Conservation (phyloP, 805 yeast species). For the Dipodascus geniculatus region DNA sequence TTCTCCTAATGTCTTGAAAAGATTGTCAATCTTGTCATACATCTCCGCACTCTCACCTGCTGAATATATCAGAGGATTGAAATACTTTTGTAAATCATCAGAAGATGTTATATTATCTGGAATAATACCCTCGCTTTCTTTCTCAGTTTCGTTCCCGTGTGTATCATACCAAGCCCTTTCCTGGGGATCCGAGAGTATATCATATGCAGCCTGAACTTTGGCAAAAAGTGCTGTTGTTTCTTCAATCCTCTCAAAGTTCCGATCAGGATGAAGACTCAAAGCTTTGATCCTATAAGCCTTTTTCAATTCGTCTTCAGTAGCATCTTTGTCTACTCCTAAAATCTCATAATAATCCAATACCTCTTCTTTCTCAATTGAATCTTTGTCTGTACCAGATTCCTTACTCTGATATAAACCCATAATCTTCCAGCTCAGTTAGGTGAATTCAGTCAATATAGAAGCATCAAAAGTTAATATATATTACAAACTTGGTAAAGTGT, state of each 20-base stretch:
- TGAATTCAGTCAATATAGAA: too few relatives aligned
- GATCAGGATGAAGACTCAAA: slow-evolving; percentile 78
- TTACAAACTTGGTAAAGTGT: too few relatives aligned
- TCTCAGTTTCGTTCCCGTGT: slow-evolving; percentile 44
- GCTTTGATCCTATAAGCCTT: slow-evolving; percentile 82
- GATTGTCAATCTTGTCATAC: slow-evolving; percentile 50
- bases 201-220: slow-evolving; percentile 80
- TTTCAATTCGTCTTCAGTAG: slow-evolving; percentile 61
- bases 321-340: slow-evolving; percentile 54
- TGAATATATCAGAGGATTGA: slow-evolving; percentile 57
- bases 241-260: slow-evolving; percentile 71
- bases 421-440: too few relatives aligned
- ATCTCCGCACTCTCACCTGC: slow-evolving; percentile 62
- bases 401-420: background rate
- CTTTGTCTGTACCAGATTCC: background rate
- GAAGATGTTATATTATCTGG: slow-evolving; percentile 47
- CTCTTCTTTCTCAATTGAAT: background rate
- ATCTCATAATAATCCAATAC: slow-evolving; percentile 49
- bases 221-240: slow-evolving; percentile 77
- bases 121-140: slow-evolving; percentile 24
- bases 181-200: slow-evolving; percentile 78
- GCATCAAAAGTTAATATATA: too few relatives aligned
- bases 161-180: slow-evolving; percentile 95
- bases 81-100: slow-evolving; percentile 61
- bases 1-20: slow-evolving; percentile 64